Evolutionary conservation across 805 yeast species (phyloP), one percentile per base, ranked within the genome.

Genomic region (Metschnikowia aberdeeniae): DNA sequence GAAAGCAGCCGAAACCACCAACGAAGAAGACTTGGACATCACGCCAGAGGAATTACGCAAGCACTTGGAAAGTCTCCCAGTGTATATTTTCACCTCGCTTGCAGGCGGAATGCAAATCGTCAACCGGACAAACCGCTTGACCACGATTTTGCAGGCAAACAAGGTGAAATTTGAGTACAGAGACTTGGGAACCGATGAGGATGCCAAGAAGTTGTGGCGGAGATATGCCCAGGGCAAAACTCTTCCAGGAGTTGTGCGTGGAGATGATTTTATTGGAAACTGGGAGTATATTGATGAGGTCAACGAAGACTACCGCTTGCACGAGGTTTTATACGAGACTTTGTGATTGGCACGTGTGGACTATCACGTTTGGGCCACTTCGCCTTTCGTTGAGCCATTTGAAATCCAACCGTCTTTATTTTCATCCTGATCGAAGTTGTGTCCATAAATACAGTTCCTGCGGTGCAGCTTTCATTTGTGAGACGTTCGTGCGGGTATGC

Each of bases 51-150:
- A 71, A 43, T 54, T 70, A 37, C 67, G 73, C 40, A 66, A 66
- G 53, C 73, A 72, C 51, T 57, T 70, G 39, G 68, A 70, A 48
- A 57, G 72, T n/a, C 68, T 61, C 46, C 90, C 93, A 2, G 82
- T 89, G 19, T 88, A 80, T 62, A 62, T 89, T 22, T 89, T 74
- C 67, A 89, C 97, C 0, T 90, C 97, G 0, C 70, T 89, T 36
- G 92, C 96, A 0, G 95, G 95, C 24, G 95, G 93, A 1, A 82
- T 81, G 76, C 86, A 84, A 61, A 80, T 90, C 63, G 78, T 82
- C 51, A 77, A 84, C 12, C 73, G 90, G 55, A 89, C 96, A 12
- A 86, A 85, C 57, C 71, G 95, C 45, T 65, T 90, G 46, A 77
- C 77, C 10, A 84, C 89, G 0, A 86, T 89, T 43, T 72, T 89